Evolutionary conservation across 148 eudicot genomes (phyloP).

Genomic region (Pouteria glomerata): DNA sequence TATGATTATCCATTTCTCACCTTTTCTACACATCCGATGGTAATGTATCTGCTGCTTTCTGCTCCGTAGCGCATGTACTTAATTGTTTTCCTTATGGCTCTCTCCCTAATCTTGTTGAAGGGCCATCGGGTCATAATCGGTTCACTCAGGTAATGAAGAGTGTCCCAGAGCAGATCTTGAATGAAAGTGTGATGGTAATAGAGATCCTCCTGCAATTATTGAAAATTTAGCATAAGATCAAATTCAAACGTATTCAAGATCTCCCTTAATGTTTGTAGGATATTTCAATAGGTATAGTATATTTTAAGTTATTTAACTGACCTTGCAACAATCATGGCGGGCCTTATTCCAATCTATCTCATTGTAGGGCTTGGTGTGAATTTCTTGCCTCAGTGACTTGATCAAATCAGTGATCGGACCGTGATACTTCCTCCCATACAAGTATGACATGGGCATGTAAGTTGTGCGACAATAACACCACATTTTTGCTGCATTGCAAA

Average conservation of each 20-base stretch:
- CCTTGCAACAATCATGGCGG: constrained; percentile 21
- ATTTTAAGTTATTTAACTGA: not conserved
- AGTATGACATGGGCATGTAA: constrained; percentile 25
- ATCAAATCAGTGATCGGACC: constrained; percentile 10
- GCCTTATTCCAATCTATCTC: constrained; percentile 12
- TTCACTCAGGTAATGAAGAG: constrained; percentile 27
- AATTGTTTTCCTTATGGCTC: constrained; percentile 22
- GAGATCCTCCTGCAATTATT: constrained; percentile 19
- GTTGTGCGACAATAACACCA: constrained; percentile 13
- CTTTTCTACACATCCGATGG: constrained; percentile 37
- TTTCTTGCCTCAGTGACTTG: not conserved
- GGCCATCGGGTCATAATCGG: constrained; percentile 31
- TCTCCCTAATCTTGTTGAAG: constrained; percentile 28
- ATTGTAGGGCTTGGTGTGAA: constrained; percentile 1
- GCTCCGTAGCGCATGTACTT: constrained; percentile 33
- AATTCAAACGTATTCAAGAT: not conserved
- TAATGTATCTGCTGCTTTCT: constrained; percentile 30
- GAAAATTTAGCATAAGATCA: not conserved
- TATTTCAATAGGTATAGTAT: too few species aligned
- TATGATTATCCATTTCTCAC: too few species aligned
- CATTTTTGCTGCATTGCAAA: constrained; percentile 9
- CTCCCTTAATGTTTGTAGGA: not conserved
- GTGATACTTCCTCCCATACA: constrained; percentile 18
- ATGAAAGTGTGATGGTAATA: constrained; percentile 28
- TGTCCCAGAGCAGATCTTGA: constrained; percentile 37